Evolutionary conservation across 768 basidiomycete species (phyloP), one percentile per base, ranked within the genome.

Genomic region (Mycena alexandri): DNA sequence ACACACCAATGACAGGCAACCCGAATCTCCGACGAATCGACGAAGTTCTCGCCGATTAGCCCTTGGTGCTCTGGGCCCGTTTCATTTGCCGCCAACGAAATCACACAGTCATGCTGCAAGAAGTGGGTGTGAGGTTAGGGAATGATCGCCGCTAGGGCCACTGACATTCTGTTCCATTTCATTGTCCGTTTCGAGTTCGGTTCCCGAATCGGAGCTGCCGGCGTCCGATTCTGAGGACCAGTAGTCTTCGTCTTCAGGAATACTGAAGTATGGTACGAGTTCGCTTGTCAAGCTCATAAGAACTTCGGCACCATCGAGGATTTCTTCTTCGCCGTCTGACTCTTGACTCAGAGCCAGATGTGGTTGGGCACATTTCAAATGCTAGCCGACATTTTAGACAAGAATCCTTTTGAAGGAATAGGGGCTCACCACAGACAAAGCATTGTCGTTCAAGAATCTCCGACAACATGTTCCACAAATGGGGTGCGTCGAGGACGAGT

Each of bases 211-310:
- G 42, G 64, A 65, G 34, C 44, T 64, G 43, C 48, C 51, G 2
- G 33, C n/a, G 48, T 65, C 68, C 13, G 22, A 51, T 22, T 66
- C 64, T 5, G 64, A 59, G n/a, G 60, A 70, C 64, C 64, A 70
- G 25, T 52, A 66, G 36, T 65, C 50, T 8, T 65, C 50, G 24
- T 63, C 61, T 22, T 38, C 38, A 6, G 34, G 16, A 17, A 51
- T 21, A 43, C 41, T 24, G 11, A 42, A 4, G 12, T 56, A 42
- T 16, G 44, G 10, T 22, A 24, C 42, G 36, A 43, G 41, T 8
- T 41, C 42, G 44, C 25, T 53, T 14, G 25, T 44, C 61, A 54
- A 66, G 12, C 14, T 7, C 16, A 63, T 16, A 5, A 70, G 48
- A 6, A 59, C 50, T 19, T 63, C 69, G 50, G 59, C 61, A 46